phyloP scores from a whole-genome alignment of 1,139 yeast species.

The Hyphopichia khmerensis region DNA sequence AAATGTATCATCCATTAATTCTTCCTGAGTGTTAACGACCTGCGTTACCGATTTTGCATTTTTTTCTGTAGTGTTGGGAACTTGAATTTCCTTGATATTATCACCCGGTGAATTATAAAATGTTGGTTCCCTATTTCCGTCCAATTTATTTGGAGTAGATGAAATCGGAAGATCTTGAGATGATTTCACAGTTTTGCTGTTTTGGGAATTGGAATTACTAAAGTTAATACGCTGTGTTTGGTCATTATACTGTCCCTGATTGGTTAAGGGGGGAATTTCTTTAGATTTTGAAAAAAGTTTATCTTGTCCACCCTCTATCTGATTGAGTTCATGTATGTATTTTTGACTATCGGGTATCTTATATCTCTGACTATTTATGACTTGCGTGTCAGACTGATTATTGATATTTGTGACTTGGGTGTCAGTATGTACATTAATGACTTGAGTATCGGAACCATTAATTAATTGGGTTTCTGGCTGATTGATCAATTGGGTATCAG shows the following conservation, averaged over 20 bases:
- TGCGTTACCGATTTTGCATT: slow-evolving; percentile 9
- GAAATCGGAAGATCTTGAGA: background rate
- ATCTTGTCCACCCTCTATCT: too few relatives aligned
- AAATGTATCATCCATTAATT: slow-evolving; percentile 1
- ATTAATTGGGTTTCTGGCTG: background rate
- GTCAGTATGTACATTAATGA: background rate
- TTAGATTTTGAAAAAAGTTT: too few relatives aligned
- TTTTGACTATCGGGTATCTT: too few relatives aligned
- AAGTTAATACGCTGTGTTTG: background rate
- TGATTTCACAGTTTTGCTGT: background rate
- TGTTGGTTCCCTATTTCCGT: background rate
- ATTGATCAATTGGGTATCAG: background rate
- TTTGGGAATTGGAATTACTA: background rate
- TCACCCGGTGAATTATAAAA: background rate
- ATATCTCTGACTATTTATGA: background rate
- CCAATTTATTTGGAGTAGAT: background rate
- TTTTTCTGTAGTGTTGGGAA: slow-evolving; percentile 3
- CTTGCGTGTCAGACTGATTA: background rate
- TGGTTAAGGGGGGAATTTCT: too few relatives aligned
- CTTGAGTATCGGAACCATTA: background rate
- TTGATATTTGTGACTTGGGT: slow-evolving; percentile 1
- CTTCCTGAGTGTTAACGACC: slow-evolving; percentile 17
- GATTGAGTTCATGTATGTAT: too few relatives aligned
- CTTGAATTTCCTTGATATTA: slow-evolving; percentile 1
- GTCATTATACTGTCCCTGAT: too few relatives aligned